Evolutionary conservation across 106 monocot genomes (phyloP), one percentile per base, ranked within the genome.

Genomic region (Phalaenopsis aphrodite): DNA sequence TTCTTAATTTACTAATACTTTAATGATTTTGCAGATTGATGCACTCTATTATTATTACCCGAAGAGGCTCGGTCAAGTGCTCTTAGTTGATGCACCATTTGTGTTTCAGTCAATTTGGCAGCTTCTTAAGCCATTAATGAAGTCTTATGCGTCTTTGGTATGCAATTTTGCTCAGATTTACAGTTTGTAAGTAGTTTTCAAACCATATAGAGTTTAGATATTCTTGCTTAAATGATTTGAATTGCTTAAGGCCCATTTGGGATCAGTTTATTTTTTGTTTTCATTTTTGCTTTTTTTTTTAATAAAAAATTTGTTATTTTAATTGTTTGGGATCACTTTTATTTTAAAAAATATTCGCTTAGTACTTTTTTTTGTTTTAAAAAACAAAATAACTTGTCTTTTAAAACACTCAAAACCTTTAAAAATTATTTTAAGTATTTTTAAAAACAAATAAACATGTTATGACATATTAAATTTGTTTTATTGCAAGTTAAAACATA

Each of bases 1-100:
- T 74, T 55, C 39, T 18, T 3, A 41, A 38, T 39, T 83, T 72
- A 79, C 46, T 42, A 23, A 12, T 56, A 17, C 14, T 73, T 36
- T 74, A 24, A 48, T 61, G 37, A 3, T 19, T 73, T 64, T 76
- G 55, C 86, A 98, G 97, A 88, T 98, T 49, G 90, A 94, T 77
- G 97, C 91, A 21, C 94, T 98, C 79, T 98, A 98, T 64, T 86
- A 87, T 80, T 98, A 98, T 82, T 98, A 98, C 68, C 97, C 94
- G 41, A 98, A 85, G 82, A 83, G 94, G 77, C 92, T 98, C 17
- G 88, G 90, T 24, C 90, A 92, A 75, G 90, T 98, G 19, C 89
- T 98, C 42, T 92, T 94, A 72, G 92, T 98, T 30, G 94, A 89
- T 81, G 90, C 97, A 18, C 94, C 97, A 6, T 94, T 98, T 80